These are phyloP conservation scores for Sclerotinia minor DNA, from an alignment of 2,329 filamentous ascomycete species.

Conservation along the genomic window DNA sequence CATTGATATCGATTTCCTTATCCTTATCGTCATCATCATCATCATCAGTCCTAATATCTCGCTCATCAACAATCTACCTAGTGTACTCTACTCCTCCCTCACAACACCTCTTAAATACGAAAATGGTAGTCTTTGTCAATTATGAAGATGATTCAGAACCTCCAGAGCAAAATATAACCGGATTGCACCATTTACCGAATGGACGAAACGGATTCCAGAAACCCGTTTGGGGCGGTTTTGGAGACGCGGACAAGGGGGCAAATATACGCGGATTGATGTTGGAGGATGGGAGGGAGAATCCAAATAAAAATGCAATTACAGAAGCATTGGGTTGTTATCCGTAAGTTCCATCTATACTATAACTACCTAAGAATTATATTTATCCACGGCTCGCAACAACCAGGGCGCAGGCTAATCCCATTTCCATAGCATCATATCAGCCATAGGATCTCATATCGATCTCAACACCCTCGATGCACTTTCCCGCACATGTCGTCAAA, in stretches of 20 bases:
- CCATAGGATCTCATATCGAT: constrained; percentile 76
- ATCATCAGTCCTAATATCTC: constrained; percentile 4
- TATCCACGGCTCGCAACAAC: constrained; percentile 20
- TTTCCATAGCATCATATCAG: constrained; percentile 66
- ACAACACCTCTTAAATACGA: constrained; percentile 22
- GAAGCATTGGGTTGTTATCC: constrained; percentile 67
- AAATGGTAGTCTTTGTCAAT: constrained; percentile 42
- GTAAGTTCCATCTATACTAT: constrained; percentile 47
- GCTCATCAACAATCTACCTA: not conserved
- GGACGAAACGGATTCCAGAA: constrained; percentile 27
- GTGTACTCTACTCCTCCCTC: not conserved
- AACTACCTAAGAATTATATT: constrained; percentile 42
- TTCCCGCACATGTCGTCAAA: constrained; percentile 76
- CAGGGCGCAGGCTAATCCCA: constrained; percentile 13
- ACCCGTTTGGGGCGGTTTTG: constrained; percentile 23
- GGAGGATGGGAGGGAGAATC: constrained; percentile 39
- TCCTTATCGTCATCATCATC: constrained; percentile 22
- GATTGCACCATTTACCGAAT: constrained; percentile 20
- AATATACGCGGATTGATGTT: constrained; percentile 1
- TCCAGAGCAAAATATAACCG: constrained; percentile 30
- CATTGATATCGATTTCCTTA: constrained; percentile 28
- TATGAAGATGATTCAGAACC: constrained; percentile 41
- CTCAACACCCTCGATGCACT: constrained; percentile 84
- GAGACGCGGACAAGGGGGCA: constrained; percentile 9
- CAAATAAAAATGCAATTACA: constrained; percentile 60